Evolutionary conservation across 371 early-diverging fungal species (phyloP).

Genomic region (Zychaea mexicana): DNA sequence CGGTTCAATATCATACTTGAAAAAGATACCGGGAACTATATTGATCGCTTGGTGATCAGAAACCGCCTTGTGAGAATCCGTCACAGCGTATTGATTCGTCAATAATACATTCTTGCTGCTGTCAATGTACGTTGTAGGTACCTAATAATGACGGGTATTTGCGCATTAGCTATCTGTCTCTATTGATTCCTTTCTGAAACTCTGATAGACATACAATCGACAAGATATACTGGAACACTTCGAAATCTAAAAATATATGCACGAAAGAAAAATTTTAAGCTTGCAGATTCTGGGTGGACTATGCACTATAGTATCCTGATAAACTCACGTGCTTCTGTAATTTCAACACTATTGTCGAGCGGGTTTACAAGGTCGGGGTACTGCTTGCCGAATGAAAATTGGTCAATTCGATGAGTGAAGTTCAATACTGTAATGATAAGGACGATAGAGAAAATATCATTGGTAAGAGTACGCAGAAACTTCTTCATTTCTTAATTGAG

Average conservation of each 20-base stretch:
- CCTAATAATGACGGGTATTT: slow-evolving; percentile 13
- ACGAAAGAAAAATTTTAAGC: background rate
- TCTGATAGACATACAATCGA: slow-evolving; percentile 54
- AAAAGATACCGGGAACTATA: slow-evolving; percentile 70
- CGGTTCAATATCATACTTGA: slow-evolving; percentile 92
- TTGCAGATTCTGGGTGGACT: background rate
- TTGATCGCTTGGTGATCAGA: slow-evolving; percentile 34
- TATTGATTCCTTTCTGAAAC: too few relatives aligned
- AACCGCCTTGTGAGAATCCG: slow-evolving; percentile 64
- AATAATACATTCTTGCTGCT: slow-evolving; percentile 50
- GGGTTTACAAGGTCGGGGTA: slow-evolving; percentile 89
- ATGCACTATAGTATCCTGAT: background rate
- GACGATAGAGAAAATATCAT: too few relatives aligned
- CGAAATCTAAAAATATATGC: slow-evolving; percentile 50
- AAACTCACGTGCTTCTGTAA: slow-evolving; percentile 57
- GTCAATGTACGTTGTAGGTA: slow-evolving; percentile 87
- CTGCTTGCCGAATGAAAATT: slow-evolving; percentile 84
- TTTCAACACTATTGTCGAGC: slow-evolving; percentile 78
- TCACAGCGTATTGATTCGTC: slow-evolving; percentile 94
- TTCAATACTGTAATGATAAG: slow-evolving; percentile 70
- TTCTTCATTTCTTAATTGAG: too few relatives aligned
- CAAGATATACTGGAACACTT: slow-evolving; percentile 83
- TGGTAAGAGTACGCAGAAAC: too few relatives aligned
- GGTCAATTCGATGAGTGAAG: slow-evolving; percentile 92
- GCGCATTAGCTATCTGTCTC: too few relatives aligned